Evolutionary conservation across 1,284 basidiomycete genomes (phyloP), one percentile per base, ranked within the genome.

Genomic region (Veloboletus limbatus): DNA sequence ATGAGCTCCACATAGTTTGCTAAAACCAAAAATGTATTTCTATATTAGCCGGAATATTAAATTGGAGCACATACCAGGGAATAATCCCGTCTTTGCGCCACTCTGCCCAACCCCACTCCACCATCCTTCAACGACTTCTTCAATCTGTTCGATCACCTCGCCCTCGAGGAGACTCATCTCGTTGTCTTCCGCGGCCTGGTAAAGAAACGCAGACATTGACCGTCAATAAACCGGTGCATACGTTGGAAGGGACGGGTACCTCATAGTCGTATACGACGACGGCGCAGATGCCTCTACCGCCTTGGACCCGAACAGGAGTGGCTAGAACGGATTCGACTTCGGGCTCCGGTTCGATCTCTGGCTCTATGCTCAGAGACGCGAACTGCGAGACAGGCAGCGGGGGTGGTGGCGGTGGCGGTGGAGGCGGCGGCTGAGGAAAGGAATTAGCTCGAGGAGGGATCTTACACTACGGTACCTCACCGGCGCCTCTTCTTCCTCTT

Each of bases 51-150:
- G n/a, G 40, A 22, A 37, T 17, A 16, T 24, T 30, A 13, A 28
- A 43, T 24, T 44, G 47, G 18, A 25, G 21, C 14, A 67, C 74
- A 37, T 58, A 88, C 86, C 76, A 65, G 90, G 82, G 77, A 92
- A 92, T 37, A 89, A 62, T 3, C 92, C 92, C 6, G 68, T 70
- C 70, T 79, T 75, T n/a, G n/a, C n/a, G 11, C 88, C 89, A 24
- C 71, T 72, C 30, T 73, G 68, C 27, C 82, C 82, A 34, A 81
- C 73, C 24, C 90, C 92, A 52, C 73, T 78, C 92, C 92, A 94
- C 92, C 85, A 87, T 11, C 81, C 88, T 55, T 91, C 88, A 58
- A 87, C 89, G n/a, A 92, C 63, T 67, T 89, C 79, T 65, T 93
- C 89, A 37, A 95, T 82, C 54, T 88, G 78, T 43, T 86, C 81